Conservation (phyloP, 2,329 filamentous ascomycete genomes). For the Talaromyces sp. region DNA sequence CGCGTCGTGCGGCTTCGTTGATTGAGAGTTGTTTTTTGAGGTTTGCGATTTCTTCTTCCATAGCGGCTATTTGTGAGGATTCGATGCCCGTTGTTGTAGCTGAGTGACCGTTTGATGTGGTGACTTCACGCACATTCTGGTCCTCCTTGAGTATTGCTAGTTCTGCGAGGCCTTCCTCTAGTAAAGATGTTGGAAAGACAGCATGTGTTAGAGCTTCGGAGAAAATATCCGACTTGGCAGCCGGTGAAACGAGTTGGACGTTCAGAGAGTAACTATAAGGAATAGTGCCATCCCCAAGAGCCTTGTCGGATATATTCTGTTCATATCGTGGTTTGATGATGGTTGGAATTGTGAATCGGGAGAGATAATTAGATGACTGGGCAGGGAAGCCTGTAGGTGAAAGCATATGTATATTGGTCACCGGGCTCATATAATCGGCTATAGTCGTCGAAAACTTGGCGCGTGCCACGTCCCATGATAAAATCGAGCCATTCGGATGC, state of each 20-base stretch:
- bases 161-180: conserved; percentile 44
- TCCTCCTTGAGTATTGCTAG: conserved; percentile 31
- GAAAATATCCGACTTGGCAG: conserved; percentile 26
- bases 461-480: conserved; percentile 76
- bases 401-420: conserved; percentile 78
- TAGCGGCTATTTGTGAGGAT: conserved; percentile 28
- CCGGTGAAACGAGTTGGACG: conserved; percentile 34
- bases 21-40: conserved; percentile 39
- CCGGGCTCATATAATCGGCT: conserved; percentile 71
- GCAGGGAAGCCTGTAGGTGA: conserved; percentile 55
- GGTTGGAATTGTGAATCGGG: conserved; percentile 55
- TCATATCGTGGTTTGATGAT: conserved; percentile 72
- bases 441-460: conserved; percentile 66
- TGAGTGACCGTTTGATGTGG: neutral
- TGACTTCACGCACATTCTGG: conserved; percentile 9
- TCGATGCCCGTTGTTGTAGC: conserved; percentile 21
- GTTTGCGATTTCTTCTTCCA: conserved; percentile 42
- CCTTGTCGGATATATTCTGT: conserved; percentile 38
- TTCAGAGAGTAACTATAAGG: conserved; percentile 46
- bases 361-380: conserved; percentile 26
- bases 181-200: conserved; percentile 38
- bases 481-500: conserved; percentile 74
- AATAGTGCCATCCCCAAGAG: conserved; percentile 36
- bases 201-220: conserved; percentile 40
- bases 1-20: conserved; percentile 39